Evolutionary conservation across 805 yeast species (phyloP).

Genomic region (Saturnispora serradocipensis): DNA sequence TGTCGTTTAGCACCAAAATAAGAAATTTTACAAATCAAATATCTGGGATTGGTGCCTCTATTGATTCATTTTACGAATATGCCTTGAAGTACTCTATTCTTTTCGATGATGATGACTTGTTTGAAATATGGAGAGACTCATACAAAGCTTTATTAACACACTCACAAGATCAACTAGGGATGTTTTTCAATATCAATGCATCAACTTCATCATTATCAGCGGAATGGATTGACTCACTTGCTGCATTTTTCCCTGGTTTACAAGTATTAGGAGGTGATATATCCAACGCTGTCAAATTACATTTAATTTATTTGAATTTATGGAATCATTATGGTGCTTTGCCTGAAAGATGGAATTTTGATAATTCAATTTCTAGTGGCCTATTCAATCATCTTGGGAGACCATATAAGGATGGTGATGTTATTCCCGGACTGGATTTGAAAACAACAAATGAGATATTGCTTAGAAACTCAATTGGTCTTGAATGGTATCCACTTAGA

Average conservation of each 20-base stretch:
- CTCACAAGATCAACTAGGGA: slow-evolving; percentile 28
- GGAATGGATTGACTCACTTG: slow-evolving; percentile 75
- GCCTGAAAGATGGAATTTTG: slow-evolving; percentile 79
- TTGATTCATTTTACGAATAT: slow-evolving; percentile 86
- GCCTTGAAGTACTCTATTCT: slow-evolving; percentile 69
- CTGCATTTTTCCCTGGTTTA: slow-evolving; percentile 86
- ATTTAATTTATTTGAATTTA: slow-evolving; percentile 55
- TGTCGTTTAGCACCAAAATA: slow-evolving; percentile 47
- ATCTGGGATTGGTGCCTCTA: slow-evolving; percentile 84
- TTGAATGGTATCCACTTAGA: slow-evolving; percentile 88
- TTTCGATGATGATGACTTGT: slow-evolving; percentile 50
- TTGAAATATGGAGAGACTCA: slow-evolving; percentile 49
- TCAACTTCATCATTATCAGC: slow-evolving; percentile 40
- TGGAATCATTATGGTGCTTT: slow-evolving; percentile 76
- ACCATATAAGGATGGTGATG: slow-evolving; percentile 15
- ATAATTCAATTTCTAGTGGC: slow-evolving; percentile 17
- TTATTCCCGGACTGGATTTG: slow-evolving; percentile 15
- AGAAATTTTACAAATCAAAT: slow-evolving; percentile 44
- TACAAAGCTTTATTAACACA: slow-evolving; percentile 51
- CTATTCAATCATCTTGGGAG: slow-evolving; percentile 9
- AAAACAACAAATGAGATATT: slow-evolving; percentile 20
- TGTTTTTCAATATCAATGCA: slow-evolving; percentile 46
- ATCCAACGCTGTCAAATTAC: slow-evolving; percentile 51
- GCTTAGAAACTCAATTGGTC: slow-evolving; percentile 33
- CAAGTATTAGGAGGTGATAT: slow-evolving; percentile 73